Percentiles rank a stretch among this genome's conserved stretches.
These are phyloP conservation scores for Globisporangium perplexum DNA, from an alignment of 352 stramenopile genomes.

Conservation along the genomic window DNA sequence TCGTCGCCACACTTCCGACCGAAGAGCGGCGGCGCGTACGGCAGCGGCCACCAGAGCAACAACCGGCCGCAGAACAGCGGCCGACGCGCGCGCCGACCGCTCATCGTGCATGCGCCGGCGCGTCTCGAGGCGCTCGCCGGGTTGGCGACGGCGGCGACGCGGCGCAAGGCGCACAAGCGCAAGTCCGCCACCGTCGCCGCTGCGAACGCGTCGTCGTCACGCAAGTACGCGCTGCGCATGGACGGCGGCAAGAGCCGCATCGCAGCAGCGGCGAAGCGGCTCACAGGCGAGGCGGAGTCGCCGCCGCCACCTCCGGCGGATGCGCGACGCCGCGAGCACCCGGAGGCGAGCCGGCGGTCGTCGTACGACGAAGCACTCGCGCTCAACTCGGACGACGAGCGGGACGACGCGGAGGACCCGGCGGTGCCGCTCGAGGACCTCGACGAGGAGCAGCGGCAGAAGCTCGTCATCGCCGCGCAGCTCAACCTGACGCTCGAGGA, in stretches of 20 bases:
- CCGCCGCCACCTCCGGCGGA: not conserved
- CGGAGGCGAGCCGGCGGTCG: constrained; percentile 5
- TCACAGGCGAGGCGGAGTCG: constrained; percentile 9
- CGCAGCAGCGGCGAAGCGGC: not conserved
- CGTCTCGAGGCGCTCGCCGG: constrained; percentile 44
- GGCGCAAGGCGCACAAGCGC: constrained; percentile 10
- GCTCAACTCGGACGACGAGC: constrained; percentile 25
- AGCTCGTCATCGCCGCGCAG: constrained; percentile 40
- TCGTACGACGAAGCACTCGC: constrained; percentile 25
- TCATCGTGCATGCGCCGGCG: constrained; percentile 14
- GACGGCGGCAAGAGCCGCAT: constrained; percentile 29
- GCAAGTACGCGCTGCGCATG: constrained; percentile 43
- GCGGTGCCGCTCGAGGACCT: constrained; percentile 27
- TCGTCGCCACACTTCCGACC: constrained; percentile 12
- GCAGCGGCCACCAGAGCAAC: constrained; percentile 11
- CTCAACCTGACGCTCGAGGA: constrained; percentile 64
- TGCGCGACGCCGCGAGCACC: not conserved
- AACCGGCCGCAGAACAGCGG: constrained; percentile 1
- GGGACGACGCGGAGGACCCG: constrained; percentile 6
- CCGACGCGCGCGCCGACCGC: constrained; percentile 5
- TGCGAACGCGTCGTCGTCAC: constrained; percentile 14
- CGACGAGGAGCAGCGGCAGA: constrained; percentile 47
- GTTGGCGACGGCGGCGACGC: constrained; percentile 4
- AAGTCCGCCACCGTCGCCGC: constrained; percentile 1
- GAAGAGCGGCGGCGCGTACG: constrained; percentile 9